Percentiles rank a stretch among this genome's conserved stretches.
Conservation (phyloP, 371 early-diverging fungal species). For the Funneliformis caledonium region DNA sequence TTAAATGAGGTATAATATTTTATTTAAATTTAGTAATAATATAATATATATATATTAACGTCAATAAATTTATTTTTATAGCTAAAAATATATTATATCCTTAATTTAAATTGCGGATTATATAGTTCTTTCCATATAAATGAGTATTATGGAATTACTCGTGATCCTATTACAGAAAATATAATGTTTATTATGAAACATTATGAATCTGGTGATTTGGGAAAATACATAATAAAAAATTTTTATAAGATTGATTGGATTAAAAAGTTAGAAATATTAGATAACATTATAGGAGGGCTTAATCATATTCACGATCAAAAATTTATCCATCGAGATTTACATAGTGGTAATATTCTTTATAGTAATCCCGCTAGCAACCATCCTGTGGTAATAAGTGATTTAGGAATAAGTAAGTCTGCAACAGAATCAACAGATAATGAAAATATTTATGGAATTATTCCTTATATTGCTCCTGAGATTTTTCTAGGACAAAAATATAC, state of each 20-base stretch:
- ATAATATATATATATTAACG: no score
- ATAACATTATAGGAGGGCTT: background rate
- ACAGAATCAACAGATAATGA: background rate
- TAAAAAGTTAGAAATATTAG: background rate
- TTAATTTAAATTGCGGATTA: background rate
- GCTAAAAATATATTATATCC: no score
- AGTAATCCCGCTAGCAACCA: background rate
- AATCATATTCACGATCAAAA: background rate
- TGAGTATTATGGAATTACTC: background rate
- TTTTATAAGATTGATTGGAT: background rate
- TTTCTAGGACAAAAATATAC: background rate
- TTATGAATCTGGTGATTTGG: background rate
- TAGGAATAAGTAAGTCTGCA: background rate
- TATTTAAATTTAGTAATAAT: no score
- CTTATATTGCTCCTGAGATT: slow-evolving; percentile 3
- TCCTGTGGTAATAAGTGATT: background rate
- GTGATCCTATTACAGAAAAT: background rate
- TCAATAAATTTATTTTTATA: no score
- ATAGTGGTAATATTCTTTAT: slow-evolving; percentile 10
- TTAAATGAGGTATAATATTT: no score
- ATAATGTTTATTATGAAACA: background rate
- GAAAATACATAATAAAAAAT: background rate
- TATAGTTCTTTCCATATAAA: background rate
- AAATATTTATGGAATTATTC: slow-evolving; percentile 3
- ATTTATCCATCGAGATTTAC: slow-evolving; percentile 17